phyloP scores from a whole-genome alignment of 2,329 filamentous ascomycete species.

The Penicillium sp. region DNA sequence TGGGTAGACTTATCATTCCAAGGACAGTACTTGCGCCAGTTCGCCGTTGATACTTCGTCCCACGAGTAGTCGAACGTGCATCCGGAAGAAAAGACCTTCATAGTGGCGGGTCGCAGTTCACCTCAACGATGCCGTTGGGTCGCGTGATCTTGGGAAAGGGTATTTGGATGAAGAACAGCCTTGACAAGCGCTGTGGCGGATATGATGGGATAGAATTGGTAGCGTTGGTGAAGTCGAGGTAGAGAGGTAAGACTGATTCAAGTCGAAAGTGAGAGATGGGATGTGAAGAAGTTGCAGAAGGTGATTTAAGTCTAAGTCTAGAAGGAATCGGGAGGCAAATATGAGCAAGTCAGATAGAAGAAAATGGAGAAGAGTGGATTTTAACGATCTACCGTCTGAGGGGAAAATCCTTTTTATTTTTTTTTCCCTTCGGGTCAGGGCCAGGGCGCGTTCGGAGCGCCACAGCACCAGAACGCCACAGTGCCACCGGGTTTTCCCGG shows the following conservation, averaged over 20 bases:
- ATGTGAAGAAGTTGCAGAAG: not conserved
- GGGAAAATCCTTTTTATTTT: constrained; percentile 5
- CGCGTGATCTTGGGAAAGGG: not conserved
- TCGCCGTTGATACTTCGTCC: constrained; percentile 95
- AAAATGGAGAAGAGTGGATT: constrained; percentile 15
- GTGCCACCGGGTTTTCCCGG: not conserved
- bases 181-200: not conserved
- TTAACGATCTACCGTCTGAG: constrained; percentile 4
- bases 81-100: constrained; percentile 93
- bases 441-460: constrained; percentile 4
- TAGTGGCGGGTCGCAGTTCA: constrained; percentile 43
- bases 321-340: constrained; percentile 7
- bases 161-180: not conserved
- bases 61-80: constrained; percentile 97
- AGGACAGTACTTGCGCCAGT: constrained; percentile 98
- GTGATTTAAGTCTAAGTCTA: constrained; percentile 3
- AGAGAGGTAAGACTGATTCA: not conserved
- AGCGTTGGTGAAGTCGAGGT: not conserved
- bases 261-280: not conserved
- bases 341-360: constrained; percentile 3
- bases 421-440: constrained; percentile 9
- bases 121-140: not conserved
- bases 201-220: not conserved
- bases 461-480: not conserved
- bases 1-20: constrained; percentile 99